These are phyloP conservation scores for Boletus sp. DNA, from an alignment of 768 basidiomycete species.

Conservation along the genomic window DNA sequence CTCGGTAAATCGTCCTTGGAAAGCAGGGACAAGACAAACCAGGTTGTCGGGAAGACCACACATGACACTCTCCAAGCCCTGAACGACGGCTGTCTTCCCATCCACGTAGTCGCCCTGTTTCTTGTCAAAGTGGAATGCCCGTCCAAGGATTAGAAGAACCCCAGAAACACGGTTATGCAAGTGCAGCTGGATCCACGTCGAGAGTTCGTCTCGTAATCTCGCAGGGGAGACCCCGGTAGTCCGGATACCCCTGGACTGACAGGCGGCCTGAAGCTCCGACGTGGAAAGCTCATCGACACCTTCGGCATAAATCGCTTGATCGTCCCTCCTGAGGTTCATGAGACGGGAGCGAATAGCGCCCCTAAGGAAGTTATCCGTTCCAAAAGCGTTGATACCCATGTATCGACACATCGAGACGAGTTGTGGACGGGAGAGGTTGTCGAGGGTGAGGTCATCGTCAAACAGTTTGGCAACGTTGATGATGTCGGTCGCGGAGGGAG, in stretches of 20 bases:
- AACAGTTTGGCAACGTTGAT: slow-evolving; percentile 95
- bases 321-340: slow-evolving; percentile 81
- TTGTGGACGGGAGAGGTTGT: slow-evolving; percentile 98
- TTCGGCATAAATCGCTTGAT: slow-evolving; percentile 87
- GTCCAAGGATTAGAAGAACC: slow-evolving; percentile 87
- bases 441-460: slow-evolving; percentile 95
- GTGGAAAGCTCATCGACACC: slow-evolving; percentile 90
- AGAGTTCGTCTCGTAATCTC: slow-evolving; percentile 81
- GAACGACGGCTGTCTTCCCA: slow-evolving; percentile 77
- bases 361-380: slow-evolving; percentile 97
- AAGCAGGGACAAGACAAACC: slow-evolving; percentile 45
- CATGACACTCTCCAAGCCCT: slow-evolving; percentile 84
- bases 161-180: slow-evolving; percentile 89
- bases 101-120: slow-evolving; percentile 71
- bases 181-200: slow-evolving; percentile 92
- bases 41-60: slow-evolving; percentile 91
- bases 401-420: slow-evolving; percentile 96
- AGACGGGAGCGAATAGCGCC: slow-evolving; percentile 85
- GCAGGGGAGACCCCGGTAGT: slow-evolving; percentile 86
- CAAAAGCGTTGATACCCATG: slow-evolving; percentile 98
- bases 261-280: slow-evolving; percentile 87
- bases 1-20: neutral
- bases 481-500: slow-evolving; percentile 83
- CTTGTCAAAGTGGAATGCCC: slow-evolving; percentile 92
- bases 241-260: slow-evolving; percentile 90